Conservation (phyloP, 345 rosid species). For the Jatropha curcas region DNA sequence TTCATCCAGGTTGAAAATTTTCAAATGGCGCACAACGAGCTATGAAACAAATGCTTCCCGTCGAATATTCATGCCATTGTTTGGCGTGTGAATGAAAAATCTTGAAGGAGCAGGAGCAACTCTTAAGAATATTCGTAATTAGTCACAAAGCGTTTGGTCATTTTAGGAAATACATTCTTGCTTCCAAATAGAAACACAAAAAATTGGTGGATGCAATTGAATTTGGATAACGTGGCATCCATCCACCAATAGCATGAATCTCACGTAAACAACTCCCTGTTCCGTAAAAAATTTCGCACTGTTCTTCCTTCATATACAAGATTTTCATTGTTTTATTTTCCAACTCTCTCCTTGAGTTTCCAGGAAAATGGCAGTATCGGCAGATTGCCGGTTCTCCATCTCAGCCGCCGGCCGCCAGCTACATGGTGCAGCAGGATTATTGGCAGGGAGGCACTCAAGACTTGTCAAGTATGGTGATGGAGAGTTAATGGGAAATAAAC, state of each 20-base stretch:
- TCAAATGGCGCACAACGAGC: too few species aligned
- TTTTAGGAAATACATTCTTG: not conserved
- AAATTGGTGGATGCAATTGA: conserved; percentile 61
- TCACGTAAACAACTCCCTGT: conserved; percentile 30
- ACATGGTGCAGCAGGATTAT: conserved; percentile 30
- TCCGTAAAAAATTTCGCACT: not conserved
- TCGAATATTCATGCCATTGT: too few species aligned
- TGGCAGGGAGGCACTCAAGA: conserved; percentile 40
- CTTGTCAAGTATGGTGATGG: conserved; percentile 52
- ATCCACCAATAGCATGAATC: conserved; percentile 42
- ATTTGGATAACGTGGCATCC: conserved; percentile 68
- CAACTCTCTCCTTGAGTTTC: conserved; percentile 19
- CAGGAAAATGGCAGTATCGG: conserved; percentile 54
- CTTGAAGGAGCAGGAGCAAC: conserved; percentile 1
- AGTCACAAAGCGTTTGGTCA: not conserved
- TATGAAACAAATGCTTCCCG: too few species aligned
- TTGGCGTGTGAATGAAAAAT: conserved; percentile 1
- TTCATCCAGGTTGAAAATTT: too few species aligned
- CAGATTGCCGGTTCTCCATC: conserved; percentile 61
- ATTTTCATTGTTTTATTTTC: conserved; percentile 14
- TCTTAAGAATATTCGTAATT: conserved; percentile 28
- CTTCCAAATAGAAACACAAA: conserved; percentile 10
- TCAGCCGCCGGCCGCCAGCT: conserved; percentile 46
- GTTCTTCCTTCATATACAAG: conserved; percentile 9
- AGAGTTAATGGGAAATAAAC: conserved; percentile 74